These are phyloP conservation scores for Neostapfia colusana DNA, from an alignment of 176 grass and related monocot genomes.

Conservation along the genomic window DNA sequence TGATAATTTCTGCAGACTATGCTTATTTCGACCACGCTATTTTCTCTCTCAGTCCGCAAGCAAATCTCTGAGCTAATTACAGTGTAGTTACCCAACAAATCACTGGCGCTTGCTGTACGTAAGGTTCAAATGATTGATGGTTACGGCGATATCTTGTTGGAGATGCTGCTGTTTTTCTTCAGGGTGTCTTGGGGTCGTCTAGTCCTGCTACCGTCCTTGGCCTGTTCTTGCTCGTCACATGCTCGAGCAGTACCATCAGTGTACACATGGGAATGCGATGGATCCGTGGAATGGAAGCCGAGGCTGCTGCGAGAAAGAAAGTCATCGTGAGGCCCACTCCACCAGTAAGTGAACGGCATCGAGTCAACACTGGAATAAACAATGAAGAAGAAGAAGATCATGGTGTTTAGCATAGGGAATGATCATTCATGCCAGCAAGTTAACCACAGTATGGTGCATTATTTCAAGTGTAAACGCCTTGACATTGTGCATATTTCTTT, in stretches of 20 bases:
- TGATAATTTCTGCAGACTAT: not conserved
- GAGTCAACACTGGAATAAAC: not conserved
- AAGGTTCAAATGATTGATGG: not conserved
- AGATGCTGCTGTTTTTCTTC: not conserved
- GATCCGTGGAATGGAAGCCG: slow-evolving; percentile 16
- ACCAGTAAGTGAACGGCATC: not conserved
- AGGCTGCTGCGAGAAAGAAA: not conserved
- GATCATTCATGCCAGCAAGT: not conserved
- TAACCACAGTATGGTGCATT: not conserved
- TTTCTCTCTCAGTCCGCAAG: not conserved
- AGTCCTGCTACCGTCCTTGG: not conserved
- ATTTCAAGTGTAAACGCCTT: slow-evolving; percentile 27
- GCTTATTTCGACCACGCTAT: not conserved
- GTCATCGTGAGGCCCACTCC: not conserved
- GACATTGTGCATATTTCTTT: not conserved
- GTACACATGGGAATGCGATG: slow-evolving; percentile 5
- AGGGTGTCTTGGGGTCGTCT: not conserved
- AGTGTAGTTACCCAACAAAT: not conserved
- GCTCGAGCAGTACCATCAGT: not conserved
- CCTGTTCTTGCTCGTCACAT: not conserved
- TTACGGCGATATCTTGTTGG: not conserved
- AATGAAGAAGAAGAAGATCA: not conserved
- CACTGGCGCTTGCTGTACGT: too few species aligned
- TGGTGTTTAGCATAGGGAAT: not conserved
- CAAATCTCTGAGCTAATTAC: not conserved